Evolutionary conservation across 352 stramenopile genomes (phyloP), one percentile per base, ranked within the genome.

Genomic region (Phytophthora agathidicida): DNA sequence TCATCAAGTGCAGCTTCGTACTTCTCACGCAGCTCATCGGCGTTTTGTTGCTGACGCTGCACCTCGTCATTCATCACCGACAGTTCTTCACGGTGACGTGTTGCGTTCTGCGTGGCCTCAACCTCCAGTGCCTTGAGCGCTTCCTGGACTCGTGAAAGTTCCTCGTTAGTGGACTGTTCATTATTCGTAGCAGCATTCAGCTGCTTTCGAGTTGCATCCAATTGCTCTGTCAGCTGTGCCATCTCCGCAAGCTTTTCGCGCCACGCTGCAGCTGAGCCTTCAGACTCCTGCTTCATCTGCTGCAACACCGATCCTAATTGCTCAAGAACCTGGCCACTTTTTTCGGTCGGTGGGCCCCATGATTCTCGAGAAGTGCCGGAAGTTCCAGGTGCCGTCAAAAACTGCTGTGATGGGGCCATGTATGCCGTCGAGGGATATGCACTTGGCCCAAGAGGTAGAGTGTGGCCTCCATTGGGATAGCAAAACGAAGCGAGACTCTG

Each of bases 221-320:
- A 31, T 33, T 89, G 68, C 1, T 52, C 41, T 38, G 75, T 79
- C 10, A 91, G 35, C 17, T 89, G 73, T 0, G 59, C 58, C n/a
- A 73, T 78, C 37, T 89, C 80, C 7, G 72, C 59, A 4, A 88
- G 65, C 35, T 86, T 87, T 24, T 86, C 80, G 9, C 86, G 84
- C 78, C 77, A 88, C 3, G 72, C 76, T 14, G 63, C 63, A 0
- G 76, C 68, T 3, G 69, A 88, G 2, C 77, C 78, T 47, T 91
- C 78, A 0, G 78, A 83, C 13, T 91, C 78, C 31, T 89, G 81
- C 52, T 91, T 83, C 74, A 91, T 88, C 35, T 91, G 81, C 1
- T 77, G 67, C 5, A 91, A 47, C n/a, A 91, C 83, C 0, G 76
- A 83, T 10, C 78, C 78, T n/a, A 91, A 61, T 30, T 91, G 81